Conservation (phyloP, 495 filamentous ascomycete species). For the Pseudoneurospora amorphoporcata region DNA sequence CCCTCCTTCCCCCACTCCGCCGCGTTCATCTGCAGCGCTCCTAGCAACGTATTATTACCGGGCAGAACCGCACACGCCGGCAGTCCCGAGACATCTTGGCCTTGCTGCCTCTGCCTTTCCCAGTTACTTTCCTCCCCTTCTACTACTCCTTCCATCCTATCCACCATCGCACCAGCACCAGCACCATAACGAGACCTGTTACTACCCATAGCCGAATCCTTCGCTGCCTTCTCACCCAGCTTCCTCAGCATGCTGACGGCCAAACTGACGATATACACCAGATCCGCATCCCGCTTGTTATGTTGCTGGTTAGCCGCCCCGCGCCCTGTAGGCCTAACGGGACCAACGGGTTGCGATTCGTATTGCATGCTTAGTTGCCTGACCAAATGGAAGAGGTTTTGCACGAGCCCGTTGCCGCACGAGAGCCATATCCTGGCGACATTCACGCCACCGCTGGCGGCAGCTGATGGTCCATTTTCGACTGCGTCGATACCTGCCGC, state of each 20-base stretch:
- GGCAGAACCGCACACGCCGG: slow-evolving; percentile 55
- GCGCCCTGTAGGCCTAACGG: slow-evolving; percentile 7
- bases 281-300: slow-evolving; percentile 33
- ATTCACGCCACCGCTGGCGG: background rate
- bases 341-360: slow-evolving; percentile 25
- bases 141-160: background rate
- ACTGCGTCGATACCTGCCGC: background rate
- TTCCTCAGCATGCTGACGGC: slow-evolving; percentile 59
- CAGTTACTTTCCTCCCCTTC: background rate
- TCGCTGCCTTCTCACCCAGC: slow-evolving; percentile 60
- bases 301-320: slow-evolving; percentile 20
- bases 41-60: slow-evolving; percentile 58
- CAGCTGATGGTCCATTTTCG: background rate
- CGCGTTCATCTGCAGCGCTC: slow-evolving; percentile 50
- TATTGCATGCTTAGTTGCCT: slow-evolving; percentile 55
- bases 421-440: slow-evolving; percentile 77
- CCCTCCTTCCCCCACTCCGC: slow-evolving; percentile 42
- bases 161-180: background rate
- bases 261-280: slow-evolving; percentile 54
- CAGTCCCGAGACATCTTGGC: slow-evolving; percentile 27
- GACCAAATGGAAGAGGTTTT: slow-evolving; percentile 63
- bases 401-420: slow-evolving; percentile 75
- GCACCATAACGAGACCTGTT: background rate
- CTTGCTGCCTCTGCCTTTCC: background rate
- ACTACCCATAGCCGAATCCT: slow-evolving; percentile 20